Evolutionary conservation across 306 rosid species (phyloP), one percentile per base, ranked within the genome.

Genomic region (Lathyrus sativus): DNA sequence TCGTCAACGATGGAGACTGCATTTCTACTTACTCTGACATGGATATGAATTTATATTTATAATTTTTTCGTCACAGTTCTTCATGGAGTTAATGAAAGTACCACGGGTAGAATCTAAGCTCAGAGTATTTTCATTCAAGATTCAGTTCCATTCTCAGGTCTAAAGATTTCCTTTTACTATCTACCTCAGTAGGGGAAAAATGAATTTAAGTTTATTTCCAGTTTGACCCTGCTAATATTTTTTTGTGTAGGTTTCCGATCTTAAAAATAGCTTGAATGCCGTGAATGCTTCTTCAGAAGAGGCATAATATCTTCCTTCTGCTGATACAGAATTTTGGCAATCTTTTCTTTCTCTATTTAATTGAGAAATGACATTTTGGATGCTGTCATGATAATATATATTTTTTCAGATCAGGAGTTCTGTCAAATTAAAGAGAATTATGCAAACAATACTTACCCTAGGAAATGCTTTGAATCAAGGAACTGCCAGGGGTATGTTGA

Each of bases 381-480:
- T 81, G 35, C 68, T 80, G 35, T 7, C 9, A 48, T 78, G 66
- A 48, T 66, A 62, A 18, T 22, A 19, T 62, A 41, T 80, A 81
- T 24, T n/a, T 62, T 73, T 67, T 75, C 98, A 89, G 98, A 86
- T 92, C 74, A 84, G 79, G 60, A 83, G 66, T 82, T 92, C 98
- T 35, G 75, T 74, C 78, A 92, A 92, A 81, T 82, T 92, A 56
- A 92, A 92, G 84, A 88, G 98, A 89, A 66, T 92, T 70, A 92
- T 92, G 96, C 98, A 89, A 74, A 92, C 96, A 44, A 85, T 92
- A 81, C 98, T 92, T 68, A 88, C 98, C 28, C 72, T 92, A 63
- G 98, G 98, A 75, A 92, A 92, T 82, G 98, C 98, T 77, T 80
- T 92, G 83, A 92, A 92, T 79, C 96, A 85, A 79, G 98, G 98